Evolutionary conservation across 176 grass and related monocot species (phyloP).

Genomic region (Phyllostachys edulis): DNA sequence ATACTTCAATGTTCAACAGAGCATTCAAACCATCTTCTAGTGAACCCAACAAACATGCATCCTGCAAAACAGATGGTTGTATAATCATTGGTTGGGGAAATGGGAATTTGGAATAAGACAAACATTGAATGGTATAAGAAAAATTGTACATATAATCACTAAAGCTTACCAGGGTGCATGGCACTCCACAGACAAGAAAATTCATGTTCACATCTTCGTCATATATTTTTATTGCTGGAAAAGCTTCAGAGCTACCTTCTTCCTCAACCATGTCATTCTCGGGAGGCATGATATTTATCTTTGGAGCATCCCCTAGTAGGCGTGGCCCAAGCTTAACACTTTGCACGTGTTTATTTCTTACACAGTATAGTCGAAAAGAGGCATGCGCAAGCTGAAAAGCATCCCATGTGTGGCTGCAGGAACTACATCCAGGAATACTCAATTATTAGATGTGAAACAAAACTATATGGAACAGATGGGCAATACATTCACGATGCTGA

Average conservation of each 20-base stretch:
- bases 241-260: constrained; percentile 44
- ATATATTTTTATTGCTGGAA: constrained; percentile 53
- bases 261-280: constrained; percentile 34
- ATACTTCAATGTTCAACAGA: constrained; percentile 74
- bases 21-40: constrained; percentile 72
- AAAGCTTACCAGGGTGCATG: constrained; percentile 51
- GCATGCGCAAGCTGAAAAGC: constrained; percentile 78
- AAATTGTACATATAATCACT: background rate
- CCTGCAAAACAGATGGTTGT: constrained; percentile 41
- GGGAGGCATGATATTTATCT: constrained; percentile 38
- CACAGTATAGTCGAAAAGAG: constrained; percentile 64
- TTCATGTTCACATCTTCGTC: constrained; percentile 56
- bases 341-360: constrained; percentile 38
- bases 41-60: constrained; percentile 59
- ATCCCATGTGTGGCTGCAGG: constrained; percentile 72
- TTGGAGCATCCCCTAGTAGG: constrained; percentile 68
- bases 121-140: constrained; percentile 4
- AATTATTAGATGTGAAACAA: constrained; percentile 31
- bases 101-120: background rate
- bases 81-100: background rate
- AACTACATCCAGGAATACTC: constrained; percentile 48
- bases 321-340: constrained; percentile 45
- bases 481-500: background rate
- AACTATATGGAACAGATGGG: background rate
- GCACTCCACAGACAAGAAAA: constrained; percentile 60